These are phyloP conservation scores for Scutellaria baicalensis DNA, from an alignment of 257 asterid genomes.

Conservation along the genomic window DNA sequence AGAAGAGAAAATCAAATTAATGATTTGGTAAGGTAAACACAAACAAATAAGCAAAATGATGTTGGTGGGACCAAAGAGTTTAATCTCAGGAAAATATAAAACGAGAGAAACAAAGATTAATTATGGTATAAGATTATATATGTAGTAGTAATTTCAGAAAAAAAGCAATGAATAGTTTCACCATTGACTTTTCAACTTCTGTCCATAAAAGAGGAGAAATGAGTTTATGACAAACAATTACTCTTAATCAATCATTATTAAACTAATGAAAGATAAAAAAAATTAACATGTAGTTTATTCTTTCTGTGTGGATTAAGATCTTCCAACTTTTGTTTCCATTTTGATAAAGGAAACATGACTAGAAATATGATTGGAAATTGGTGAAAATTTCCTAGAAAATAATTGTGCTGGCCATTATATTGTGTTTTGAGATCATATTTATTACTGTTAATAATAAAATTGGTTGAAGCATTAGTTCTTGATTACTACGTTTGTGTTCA, in stretches of 20 bases:
- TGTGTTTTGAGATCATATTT: background rate
- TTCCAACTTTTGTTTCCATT: too few species aligned
- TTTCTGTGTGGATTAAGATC: too few species aligned
- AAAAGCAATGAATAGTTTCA: slow-evolving; percentile 3
- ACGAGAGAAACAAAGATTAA: slow-evolving; percentile 1
- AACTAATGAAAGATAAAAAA: too few species aligned
- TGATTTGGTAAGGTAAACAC: slow-evolving; percentile 20
- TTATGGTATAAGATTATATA: slow-evolving; percentile 25
- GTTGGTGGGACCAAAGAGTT: slow-evolving; percentile 14
- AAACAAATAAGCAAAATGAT: slow-evolving; percentile 29
- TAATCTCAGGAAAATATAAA: background rate
- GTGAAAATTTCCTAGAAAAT: too few species aligned
- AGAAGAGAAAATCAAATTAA: slow-evolving; percentile 17
- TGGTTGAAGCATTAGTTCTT: background rate
- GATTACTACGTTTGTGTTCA: slow-evolving; percentile 10
- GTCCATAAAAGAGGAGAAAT: slow-evolving; percentile 8
- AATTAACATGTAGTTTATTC: too few species aligned
- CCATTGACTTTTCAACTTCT: slow-evolving; percentile 14
- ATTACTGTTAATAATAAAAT: background rate
- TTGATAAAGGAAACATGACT: too few species aligned
- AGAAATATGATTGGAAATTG: too few species aligned
- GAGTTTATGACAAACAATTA: slow-evolving; percentile 10
- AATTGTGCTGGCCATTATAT: background rate
- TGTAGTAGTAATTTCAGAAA: slow-evolving; percentile 29
- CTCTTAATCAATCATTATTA: background rate